Conservation (phyloP, 1,284 basidiomycete genomes). For the Pseudozyma thailandica region DNA sequence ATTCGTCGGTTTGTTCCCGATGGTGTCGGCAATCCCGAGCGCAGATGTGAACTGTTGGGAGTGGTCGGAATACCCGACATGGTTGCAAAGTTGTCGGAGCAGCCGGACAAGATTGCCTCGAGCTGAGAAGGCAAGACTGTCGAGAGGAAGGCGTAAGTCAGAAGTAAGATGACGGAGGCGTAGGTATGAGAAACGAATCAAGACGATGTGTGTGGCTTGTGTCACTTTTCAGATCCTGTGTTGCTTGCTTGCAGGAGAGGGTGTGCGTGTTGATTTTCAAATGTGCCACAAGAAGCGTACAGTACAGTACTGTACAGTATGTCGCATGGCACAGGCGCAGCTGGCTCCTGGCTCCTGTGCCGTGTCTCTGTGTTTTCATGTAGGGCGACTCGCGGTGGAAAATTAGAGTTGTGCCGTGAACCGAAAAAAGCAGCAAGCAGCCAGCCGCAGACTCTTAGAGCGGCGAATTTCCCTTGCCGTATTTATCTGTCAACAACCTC, state of each 20-base stretch:
- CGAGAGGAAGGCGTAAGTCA: no score
- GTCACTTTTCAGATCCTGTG: constrained; percentile 9
- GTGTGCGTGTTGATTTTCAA: constrained; percentile 3
- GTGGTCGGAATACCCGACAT: constrained; percentile 49
- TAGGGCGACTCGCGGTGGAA: neutral
- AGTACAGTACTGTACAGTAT: no score
- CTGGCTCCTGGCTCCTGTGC: no score
- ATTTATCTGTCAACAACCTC: no score
- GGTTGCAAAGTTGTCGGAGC: constrained; percentile 3
- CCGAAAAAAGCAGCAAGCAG: neutral
- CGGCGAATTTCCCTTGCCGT: no score
- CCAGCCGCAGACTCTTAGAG: no score
- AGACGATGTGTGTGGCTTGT: neutral
- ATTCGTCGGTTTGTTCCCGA: constrained; percentile 16
- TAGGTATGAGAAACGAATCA: no score
- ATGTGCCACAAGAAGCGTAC: no score
- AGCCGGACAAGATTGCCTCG: neutral
- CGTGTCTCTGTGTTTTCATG: neutral
- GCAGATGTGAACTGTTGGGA: constrained; percentile 41
- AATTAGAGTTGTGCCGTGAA: neutral
- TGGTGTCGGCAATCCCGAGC: constrained; percentile 47
- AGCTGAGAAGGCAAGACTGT: no score
- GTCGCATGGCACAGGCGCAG: constrained; percentile 2
- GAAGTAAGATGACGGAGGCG: no score
- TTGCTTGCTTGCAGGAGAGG: no score